Conservation (phyloP, 192 early-diverging fungal genomes). For the Coemansia sp. region DNA sequence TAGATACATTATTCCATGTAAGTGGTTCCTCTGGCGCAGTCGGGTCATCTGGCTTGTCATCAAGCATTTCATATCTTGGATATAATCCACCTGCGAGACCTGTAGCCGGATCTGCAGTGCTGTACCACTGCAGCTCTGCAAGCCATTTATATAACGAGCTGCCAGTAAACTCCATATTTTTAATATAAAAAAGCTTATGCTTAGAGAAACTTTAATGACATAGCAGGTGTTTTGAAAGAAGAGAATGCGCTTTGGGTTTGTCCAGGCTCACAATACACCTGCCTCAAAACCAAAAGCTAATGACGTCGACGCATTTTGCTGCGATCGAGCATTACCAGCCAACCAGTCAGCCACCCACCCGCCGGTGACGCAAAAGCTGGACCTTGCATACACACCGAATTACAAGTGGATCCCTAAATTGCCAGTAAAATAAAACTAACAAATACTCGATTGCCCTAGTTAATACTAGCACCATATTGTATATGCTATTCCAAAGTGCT, state of each 20-base stretch:
- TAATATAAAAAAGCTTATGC: no score
- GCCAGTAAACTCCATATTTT: neutral
- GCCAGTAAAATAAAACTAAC: neutral
- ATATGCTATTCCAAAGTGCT: neutral
- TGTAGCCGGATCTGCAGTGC: conserved; percentile 2
- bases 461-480: no score
- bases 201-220: no score
- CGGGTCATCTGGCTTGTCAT: conserved; percentile 23
- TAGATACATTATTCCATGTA: conserved; percentile 57
- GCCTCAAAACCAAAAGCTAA: neutral
- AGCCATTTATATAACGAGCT: conserved; percentile 13
- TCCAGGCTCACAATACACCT: neutral
- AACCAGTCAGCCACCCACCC: neutral
- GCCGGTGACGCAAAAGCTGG: neutral
- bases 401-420: neutral
- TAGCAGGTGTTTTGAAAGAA: neutral
- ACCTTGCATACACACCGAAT: neutral
- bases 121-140: conserved; percentile 30
- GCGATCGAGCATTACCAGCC: neutral
- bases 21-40: conserved; percentile 34
- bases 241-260: neutral
- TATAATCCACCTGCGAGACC: no score
- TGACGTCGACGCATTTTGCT: neutral
- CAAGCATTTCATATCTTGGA: neutral
- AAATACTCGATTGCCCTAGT: neutral